Percentiles rank a stretch among this genome's conserved stretches.
Evolutionary conservation across 345 rosid species (phyloP).

Genomic region (Syzygium grande): DNA sequence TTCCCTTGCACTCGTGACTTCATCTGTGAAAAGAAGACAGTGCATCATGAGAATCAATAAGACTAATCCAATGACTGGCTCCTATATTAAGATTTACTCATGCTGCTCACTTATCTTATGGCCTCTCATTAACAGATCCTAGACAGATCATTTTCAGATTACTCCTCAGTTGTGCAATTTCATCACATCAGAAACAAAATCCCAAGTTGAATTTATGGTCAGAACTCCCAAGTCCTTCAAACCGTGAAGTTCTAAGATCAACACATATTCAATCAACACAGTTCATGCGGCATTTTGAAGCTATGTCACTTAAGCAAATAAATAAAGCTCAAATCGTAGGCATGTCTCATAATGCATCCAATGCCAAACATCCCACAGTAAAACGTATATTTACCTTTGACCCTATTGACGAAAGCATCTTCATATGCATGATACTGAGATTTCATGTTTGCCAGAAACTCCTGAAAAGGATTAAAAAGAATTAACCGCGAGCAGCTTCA

Average conservation of each 20-base stretch:
- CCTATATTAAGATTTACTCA: neutral
- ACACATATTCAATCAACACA: neutral
- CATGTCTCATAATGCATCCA: neutral
- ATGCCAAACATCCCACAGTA: neutral
- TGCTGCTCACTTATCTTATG: neutral
- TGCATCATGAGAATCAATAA: neutral
- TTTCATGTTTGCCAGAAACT: neutral
- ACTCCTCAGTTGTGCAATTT: neutral
- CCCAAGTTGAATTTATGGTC: neutral
- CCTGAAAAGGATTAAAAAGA: slow-evolving; percentile 3
- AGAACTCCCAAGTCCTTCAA: neutral
- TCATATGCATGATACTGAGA: slow-evolving; percentile 19
- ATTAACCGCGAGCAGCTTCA: neutral
- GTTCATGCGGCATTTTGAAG: neutral
- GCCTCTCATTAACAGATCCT: neutral
- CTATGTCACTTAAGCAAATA: neutral
- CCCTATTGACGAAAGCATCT: slow-evolving; percentile 17
- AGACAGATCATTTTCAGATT: neutral
- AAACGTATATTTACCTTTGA: slow-evolving; percentile 17
- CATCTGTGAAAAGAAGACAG: slow-evolving; percentile 28
- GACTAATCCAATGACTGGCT: neutral
- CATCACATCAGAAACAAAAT: neutral
- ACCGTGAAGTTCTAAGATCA: neutral
- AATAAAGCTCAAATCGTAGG: neutral
- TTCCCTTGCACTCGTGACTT: slow-evolving; percentile 49